Evolutionary conservation across 139 green algal species (phyloP).

Genomic region (Chlorella sp.): DNA sequence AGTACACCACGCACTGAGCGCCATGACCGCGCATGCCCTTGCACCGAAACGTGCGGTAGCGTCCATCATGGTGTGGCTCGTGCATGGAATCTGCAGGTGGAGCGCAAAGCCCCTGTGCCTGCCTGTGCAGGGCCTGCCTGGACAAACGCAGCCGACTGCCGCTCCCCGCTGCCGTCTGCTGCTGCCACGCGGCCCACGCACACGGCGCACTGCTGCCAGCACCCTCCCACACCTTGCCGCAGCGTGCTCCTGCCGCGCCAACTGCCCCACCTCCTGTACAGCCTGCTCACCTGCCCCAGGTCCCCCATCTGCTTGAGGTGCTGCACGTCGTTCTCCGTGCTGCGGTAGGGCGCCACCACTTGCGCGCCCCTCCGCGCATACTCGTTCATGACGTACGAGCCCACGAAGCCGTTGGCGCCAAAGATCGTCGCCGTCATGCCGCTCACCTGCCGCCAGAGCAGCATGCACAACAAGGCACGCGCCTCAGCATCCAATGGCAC

Average conservation of each 20-base stretch:
- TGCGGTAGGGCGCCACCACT: slow-evolving; percentile 83
- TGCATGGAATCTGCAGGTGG: no score
- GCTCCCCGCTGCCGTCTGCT: no score
- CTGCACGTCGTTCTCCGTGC: slow-evolving; percentile 72
- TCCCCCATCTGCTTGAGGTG: slow-evolving; percentile 95
- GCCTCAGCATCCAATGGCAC: no score
- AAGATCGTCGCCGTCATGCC: slow-evolving; percentile 92
- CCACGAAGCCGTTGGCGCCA: slow-evolving; percentile 90
- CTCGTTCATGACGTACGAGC: slow-evolving; percentile 85
- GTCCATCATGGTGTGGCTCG: no score
- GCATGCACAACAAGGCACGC: no score
- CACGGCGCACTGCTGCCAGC: not conserved
- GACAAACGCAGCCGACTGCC: not conserved
- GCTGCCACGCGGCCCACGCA: not conserved
- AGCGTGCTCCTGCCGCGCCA: not conserved
- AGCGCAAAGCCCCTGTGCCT: no score
- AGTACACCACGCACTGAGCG: no score
- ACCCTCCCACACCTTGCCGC: not conserved
- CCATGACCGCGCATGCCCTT: no score
- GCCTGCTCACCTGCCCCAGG: slow-evolving; percentile 78
- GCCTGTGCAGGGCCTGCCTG: no score
- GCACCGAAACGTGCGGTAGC: no score
- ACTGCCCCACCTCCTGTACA: not conserved
- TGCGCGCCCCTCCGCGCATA: slow-evolving; percentile 70
- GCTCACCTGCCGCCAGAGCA: slow-evolving; percentile 39